These are phyloP conservation scores for Candida railenensis DNA, from an alignment of 805 yeast genomes.

Conservation along the genomic window DNA sequence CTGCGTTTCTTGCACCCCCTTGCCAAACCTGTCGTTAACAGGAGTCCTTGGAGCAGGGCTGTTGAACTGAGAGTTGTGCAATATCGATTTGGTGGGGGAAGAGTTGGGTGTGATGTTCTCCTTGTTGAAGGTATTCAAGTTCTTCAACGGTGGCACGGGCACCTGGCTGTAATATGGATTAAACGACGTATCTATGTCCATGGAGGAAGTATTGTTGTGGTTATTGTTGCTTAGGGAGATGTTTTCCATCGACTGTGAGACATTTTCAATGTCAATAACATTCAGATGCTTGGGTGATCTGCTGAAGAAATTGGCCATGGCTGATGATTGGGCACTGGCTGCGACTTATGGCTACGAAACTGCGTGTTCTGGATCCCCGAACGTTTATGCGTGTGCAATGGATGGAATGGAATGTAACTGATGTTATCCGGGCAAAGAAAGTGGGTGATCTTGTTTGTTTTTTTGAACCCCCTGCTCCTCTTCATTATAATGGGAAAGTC, in stretches of 20 bases:
- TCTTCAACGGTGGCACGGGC: conserved; percentile 10
- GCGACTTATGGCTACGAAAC: neutral
- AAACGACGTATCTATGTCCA: conserved; percentile 37
- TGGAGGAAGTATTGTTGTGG: conserved; percentile 22
- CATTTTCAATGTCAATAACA: conserved; percentile 29
- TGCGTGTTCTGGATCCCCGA: no score
- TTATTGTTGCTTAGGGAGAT: no score
- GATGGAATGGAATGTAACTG: no score
- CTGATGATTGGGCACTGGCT: neutral
- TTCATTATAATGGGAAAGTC: neutral
- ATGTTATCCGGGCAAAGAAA: no score
- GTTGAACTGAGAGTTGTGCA: conserved; percentile 23
- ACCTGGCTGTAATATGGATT: conserved; percentile 10
- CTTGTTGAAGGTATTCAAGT: conserved; percentile 22
- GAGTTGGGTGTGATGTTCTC: conserved; percentile 36
- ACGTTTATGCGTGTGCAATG: no score
- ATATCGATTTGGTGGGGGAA: conserved; percentile 37
- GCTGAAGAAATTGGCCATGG: conserved; percentile 16
- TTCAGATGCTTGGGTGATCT: conserved; percentile 17
- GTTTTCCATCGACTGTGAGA: conserved; percentile 44
- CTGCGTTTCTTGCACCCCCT: neutral
- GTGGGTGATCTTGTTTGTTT: no score
- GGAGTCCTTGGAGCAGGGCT: conserved; percentile 6
- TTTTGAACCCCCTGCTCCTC: no score
- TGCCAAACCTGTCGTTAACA: neutral